Evolutionary conservation across 441 rosid species (phyloP).

Genomic region (Croton setiger): DNA sequence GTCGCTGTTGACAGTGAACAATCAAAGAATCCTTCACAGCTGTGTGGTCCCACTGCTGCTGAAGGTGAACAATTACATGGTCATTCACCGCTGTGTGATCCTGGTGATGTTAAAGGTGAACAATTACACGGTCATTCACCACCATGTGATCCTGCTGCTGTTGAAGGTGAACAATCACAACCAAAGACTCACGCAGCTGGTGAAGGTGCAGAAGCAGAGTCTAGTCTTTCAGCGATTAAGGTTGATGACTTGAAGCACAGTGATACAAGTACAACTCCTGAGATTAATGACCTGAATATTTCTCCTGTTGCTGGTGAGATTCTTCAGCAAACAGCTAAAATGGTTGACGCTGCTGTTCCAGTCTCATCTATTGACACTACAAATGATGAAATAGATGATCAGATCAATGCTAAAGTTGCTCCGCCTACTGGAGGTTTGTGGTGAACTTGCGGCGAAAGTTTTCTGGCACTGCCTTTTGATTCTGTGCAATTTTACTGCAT

Average conservation of each 20-base stretch:
- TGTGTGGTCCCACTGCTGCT: too few species aligned
- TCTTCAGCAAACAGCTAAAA: conserved; percentile 13
- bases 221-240: neutral
- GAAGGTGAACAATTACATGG: too few species aligned
- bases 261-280: neutral
- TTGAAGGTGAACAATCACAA: conserved; percentile 7
- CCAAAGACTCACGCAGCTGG: neutral
- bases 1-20: too few species aligned
- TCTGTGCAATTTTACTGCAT: neutral
- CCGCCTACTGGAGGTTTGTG: conserved; percentile 4
- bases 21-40: too few species aligned
- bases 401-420: neutral
- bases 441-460: neutral
- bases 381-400: neutral
- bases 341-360: conserved; percentile 12
- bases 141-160: conserved; percentile 1
- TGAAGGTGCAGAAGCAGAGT: conserved; percentile 12
- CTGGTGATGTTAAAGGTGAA: too few species aligned
- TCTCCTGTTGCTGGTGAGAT: conserved; percentile 14
- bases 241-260: conserved; percentile 18
- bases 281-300: conserved; percentile 16
- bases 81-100: too few species aligned
- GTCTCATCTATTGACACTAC: neutral
- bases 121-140: neutral
- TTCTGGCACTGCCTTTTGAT: neutral